These are phyloP conservation scores for Candida buenavistaensis DNA, from an alignment of 1,139 yeast genomes.

Conservation along the genomic window DNA sequence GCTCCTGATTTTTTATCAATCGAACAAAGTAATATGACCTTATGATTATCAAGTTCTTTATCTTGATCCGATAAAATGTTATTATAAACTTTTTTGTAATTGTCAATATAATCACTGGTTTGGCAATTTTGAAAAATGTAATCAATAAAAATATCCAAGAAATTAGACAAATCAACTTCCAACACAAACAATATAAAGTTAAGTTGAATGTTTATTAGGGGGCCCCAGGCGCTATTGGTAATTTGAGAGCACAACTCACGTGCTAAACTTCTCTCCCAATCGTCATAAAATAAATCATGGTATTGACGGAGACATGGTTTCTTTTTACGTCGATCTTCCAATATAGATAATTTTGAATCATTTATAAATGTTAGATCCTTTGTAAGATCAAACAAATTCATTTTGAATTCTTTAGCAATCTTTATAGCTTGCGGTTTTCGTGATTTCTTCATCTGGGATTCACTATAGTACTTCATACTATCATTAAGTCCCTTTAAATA, in stretches of 20 bases:
- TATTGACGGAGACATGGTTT: constrained; percentile 6
- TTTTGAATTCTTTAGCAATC: constrained; percentile 18
- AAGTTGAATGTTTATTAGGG: constrained; percentile 34
- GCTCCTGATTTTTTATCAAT: constrained; percentile 33
- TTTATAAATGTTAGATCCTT: constrained; percentile 17
- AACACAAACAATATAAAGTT: constrained; percentile 37
- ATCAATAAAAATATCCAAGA: constrained; percentile 19
- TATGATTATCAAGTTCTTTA: constrained; percentile 3
- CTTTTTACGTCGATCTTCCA: constrained; percentile 5
- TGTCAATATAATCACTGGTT: constrained; percentile 10
- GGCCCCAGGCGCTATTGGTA: constrained; percentile 19
- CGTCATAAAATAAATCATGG: constrained; percentile 15
- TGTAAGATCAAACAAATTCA: constrained; percentile 18
- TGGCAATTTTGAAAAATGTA: constrained; percentile 14
- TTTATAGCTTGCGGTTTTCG: constrained; percentile 20
- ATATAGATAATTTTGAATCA: constrained; percentile 1
- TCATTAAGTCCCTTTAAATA: constrained; percentile 15
- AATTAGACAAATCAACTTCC: constrained; percentile 27
- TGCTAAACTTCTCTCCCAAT: constrained; percentile 17
- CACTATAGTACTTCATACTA: constrained; percentile 14
- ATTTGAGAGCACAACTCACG: constrained; percentile 23
- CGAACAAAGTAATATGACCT: constrained; percentile 30
- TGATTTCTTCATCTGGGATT: constrained; percentile 11
- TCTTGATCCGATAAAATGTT: constrained; percentile 13
- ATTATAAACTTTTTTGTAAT: constrained; percentile 13